These are phyloP conservation scores for Podosphaera xanthii DNA, from an alignment of 2,329 filamentous ascomycete species.

Conservation along the genomic window DNA sequence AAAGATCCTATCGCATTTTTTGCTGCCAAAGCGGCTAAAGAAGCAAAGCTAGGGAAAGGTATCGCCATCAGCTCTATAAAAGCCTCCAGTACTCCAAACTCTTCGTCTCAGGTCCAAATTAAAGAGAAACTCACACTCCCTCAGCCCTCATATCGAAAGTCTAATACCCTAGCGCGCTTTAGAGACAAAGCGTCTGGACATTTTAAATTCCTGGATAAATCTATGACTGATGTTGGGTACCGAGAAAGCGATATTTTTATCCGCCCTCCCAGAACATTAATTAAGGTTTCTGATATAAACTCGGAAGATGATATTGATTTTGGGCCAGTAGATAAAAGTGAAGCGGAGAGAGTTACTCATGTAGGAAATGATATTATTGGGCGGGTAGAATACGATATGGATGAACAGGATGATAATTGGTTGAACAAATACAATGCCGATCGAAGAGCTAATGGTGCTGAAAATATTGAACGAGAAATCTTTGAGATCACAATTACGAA, in stretches of 20 bases:
- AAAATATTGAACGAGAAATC: slow-evolving; percentile 72
- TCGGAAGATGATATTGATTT: slow-evolving; percentile 35
- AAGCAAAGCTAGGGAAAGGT: slow-evolving; percentile 14
- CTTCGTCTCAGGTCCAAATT: slow-evolving; percentile 42
- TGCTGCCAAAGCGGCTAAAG: slow-evolving; percentile 20
- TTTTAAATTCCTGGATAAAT: slow-evolving; percentile 80
- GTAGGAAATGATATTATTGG: slow-evolving; percentile 35
- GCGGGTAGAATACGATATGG: slow-evolving; percentile 96
- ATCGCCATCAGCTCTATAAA: slow-evolving; percentile 20
- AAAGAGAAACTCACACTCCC: slow-evolving; percentile 63
- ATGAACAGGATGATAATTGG: slow-evolving; percentile 97
- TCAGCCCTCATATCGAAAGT: slow-evolving; percentile 49
- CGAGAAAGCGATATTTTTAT: slow-evolving; percentile 83
- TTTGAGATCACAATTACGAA: slow-evolving; percentile 98
- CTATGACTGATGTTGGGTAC: slow-evolving; percentile 89
- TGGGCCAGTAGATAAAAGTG: slow-evolving; percentile 23
- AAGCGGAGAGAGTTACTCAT: slow-evolving; percentile 31
- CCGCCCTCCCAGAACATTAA: slow-evolving; percentile 49
- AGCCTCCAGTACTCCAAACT: slow-evolving; percentile 43
- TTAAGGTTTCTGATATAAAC: slow-evolving; percentile 36
- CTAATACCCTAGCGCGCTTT: slow-evolving; percentile 57
- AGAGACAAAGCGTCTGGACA: slow-evolving; percentile 72
- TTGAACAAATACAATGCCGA: slow-evolving; percentile 61
- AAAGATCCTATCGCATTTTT: slow-evolving; percentile 36
- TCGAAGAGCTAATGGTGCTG: slow-evolving; percentile 49